Percentiles rank a stretch among this genome's conserved stretches.
Conservation (phyloP, 2,329 filamentous ascomycete genomes). For the Dothideomycetes sp. region DNA sequence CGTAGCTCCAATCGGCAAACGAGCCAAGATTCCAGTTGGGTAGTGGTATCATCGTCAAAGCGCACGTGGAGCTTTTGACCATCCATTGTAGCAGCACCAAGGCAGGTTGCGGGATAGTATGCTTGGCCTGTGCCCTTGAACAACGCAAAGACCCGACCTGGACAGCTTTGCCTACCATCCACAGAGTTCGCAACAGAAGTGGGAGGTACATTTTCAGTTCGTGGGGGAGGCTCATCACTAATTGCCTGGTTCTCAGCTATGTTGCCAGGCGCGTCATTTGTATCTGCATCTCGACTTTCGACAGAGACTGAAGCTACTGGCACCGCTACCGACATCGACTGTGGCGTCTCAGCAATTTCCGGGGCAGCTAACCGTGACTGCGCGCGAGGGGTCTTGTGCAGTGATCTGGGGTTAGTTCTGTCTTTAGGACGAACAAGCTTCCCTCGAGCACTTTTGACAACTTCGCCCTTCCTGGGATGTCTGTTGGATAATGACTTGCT, state of each 20-base stretch:
- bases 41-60: slow-evolving; percentile 37
- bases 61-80: slow-evolving; percentile 31
- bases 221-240: no score
- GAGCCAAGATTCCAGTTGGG: slow-evolving; percentile 27
- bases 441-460: slow-evolving; percentile 10
- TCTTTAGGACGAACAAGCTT: slow-evolving; percentile 12
- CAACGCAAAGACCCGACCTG: slow-evolving; percentile 45
- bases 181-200: no score
- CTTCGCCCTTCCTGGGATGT: background rate
- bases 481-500: slow-evolving; percentile 15
- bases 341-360: slow-evolving; percentile 4
- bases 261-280: no score
- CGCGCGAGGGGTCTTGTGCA: slow-evolving; percentile 3
- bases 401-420: slow-evolving; percentile 1
- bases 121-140: slow-evolving; percentile 41
- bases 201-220: no score
- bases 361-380: slow-evolving; percentile 1
- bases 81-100: slow-evolving; percentile 33
- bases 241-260: no score
- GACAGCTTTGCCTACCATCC: no score
- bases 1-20: slow-evolving; percentile 32
- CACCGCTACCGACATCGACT: no score
- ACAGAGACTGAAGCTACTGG: no score
- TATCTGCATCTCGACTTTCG: no score
- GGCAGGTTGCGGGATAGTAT: slow-evolving; percentile 51